Base-by-base conservation (phyloP, 768 basidiomycete genomes). In the Hericium coralloides region DNA sequence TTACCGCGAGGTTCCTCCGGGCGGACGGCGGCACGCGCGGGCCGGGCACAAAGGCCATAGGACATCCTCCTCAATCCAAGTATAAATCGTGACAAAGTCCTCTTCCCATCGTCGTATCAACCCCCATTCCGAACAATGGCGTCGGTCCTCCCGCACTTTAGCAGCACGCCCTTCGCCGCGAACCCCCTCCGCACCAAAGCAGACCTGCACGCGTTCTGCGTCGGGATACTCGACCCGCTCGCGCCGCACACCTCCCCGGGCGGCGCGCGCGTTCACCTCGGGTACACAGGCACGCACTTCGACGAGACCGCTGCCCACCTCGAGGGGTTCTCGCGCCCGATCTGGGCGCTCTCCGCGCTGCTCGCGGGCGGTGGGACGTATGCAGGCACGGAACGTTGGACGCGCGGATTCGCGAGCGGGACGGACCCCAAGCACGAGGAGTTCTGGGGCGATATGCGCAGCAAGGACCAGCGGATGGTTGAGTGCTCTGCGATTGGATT, bases 381-480 rank as follows among this genome's bases (percentile, higher is more conserved):
- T 64, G 69, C 71, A 22, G 85, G 85, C 0, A 73, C 74, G 4
- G 72, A 80, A 50, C 70, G 85, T 47, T 89, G 87, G 87, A 69
- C 83, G 4, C 68, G 75, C 52, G 88, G 88, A 3, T 79, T 89
- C 60, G 75, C 75, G 25, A 82, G 75, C 60, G 87, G 87, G 1
- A 86, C 84, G n/a, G 75, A 91, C 66, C 84, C 85, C 2, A 67
- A 73, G 4, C 76, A 77, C 53, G 74, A 76, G 2, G 88, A 89
- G 70, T 89, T 85, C 68, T 91, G 87, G 87, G 87, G 87, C 3
- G 70, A 79, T 58, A 87, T 87, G 76, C 76, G 79, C 56, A 79
- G 85, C 64, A 85, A 81, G 67, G 87, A 89, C 68, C 87, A 89
- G 68, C 71, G 87, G 41, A 91, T 89, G 88, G 88, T 89, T 1